A percentile compares a stretch with the other conserved stretches of the same genome.
phyloP scores from a whole-genome alignment of 495 filamentous ascomycete species.

The Penicillium lagena region DNA sequence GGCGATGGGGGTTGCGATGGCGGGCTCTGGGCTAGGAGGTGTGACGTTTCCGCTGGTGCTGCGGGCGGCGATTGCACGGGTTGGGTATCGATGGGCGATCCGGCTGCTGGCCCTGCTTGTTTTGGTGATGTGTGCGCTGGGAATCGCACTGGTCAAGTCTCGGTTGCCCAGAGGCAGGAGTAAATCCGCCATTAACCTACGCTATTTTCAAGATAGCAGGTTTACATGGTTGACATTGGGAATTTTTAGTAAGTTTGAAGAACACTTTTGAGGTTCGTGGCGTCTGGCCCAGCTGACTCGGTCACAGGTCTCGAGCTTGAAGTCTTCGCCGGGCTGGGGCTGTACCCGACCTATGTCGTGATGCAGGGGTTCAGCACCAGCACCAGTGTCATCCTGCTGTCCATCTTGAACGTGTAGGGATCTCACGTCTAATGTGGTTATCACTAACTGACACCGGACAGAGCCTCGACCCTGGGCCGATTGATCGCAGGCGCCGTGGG shows the following conservation, averaged over 20 bases:
- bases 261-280: not conserved
- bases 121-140: constrained; percentile 41
- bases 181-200: constrained; percentile 45
- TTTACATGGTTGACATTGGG: constrained; percentile 33
- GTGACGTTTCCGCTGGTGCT: constrained; percentile 57
- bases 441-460: constrained; percentile 1
- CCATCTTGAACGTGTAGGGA: constrained; percentile 28
- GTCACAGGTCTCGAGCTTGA: constrained; percentile 38
- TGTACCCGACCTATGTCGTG: constrained; percentile 45
- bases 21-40: constrained; percentile 43
- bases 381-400: constrained; percentile 27
- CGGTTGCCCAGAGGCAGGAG: constrained; percentile 25
- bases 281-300: constrained; percentile 26
- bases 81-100: constrained; percentile 58
- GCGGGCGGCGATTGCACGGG: constrained; percentile 38
- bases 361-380: constrained; percentile 29
- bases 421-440: not conserved
- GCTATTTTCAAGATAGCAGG: constrained; percentile 46
- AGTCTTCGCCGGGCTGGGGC: constrained; percentile 43
- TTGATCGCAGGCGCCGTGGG: constrained; percentile 63
- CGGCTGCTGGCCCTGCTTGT: constrained; percentile 54
- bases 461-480: constrained; percentile 48
- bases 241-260: constrained; percentile 24
- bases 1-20: constrained; percentile 34
- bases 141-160: constrained; percentile 29